phyloP scores from a whole-genome alignment of 139 green algal genomes.

The Tetradesmus obliquus region DNA sequence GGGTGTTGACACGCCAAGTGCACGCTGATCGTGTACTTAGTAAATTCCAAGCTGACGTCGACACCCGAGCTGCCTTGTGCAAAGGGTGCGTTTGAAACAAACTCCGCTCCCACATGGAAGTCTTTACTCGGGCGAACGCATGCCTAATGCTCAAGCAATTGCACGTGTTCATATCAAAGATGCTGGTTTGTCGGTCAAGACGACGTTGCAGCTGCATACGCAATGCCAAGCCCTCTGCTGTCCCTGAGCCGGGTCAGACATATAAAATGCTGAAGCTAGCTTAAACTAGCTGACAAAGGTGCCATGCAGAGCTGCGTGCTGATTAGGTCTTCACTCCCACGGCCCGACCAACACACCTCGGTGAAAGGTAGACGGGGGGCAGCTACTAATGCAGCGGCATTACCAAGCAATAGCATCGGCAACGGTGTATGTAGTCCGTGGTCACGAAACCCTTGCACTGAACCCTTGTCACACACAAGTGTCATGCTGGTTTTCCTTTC shows the following conservation, averaged over 20 bases:
- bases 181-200: background rate
- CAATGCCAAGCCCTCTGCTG: no score
- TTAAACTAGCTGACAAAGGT: no score
- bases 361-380: background rate
- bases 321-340: background rate
- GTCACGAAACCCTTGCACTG: background rate
- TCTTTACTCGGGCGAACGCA: no score
- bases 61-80: background rate
- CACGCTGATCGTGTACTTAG: background rate
- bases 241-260: no score
- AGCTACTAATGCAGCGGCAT: background rate
- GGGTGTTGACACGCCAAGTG: no score
- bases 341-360: background rate
- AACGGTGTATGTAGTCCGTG: background rate
- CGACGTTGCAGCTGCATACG: background rate
- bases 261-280: no score
- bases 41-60: background rate
- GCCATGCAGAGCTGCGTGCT: background rate
- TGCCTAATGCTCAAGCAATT: background rate
- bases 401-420: no score
- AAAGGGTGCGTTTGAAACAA: background rate
- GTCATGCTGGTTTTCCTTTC: no score
- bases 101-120: background rate
- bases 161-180: background rate
- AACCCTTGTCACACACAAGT: background rate